Evolutionary conservation across 2,329 filamentous ascomycete species (phyloP), one percentile per base, ranked within the genome.

Genomic region (Dothiorella sarmentorum): DNA sequence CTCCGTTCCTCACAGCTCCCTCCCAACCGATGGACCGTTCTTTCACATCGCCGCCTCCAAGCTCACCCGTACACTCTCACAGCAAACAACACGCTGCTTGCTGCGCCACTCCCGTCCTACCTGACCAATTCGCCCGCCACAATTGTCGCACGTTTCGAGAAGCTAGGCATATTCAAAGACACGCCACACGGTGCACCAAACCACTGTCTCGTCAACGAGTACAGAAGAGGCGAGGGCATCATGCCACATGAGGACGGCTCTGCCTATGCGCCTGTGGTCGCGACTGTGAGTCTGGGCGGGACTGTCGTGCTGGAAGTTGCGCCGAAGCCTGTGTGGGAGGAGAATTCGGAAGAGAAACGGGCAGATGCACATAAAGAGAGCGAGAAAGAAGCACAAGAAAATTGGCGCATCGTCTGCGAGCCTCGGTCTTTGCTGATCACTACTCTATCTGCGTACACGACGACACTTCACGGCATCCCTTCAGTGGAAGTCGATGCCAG

Each of bases 211-310:
- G 85, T 97, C 65, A 99, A 99, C 69, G 92, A 97, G 72, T 99
- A 97, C 72, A 80, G 81, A 1, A 85, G 90, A 0, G 90, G 90
- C 2, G 84, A 96, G 62, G 93, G 93, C n/a, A 97, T 97, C 64
- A 96, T 97, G 90, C 87, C 92, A 45, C 93, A 97, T 72, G 94
- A 97, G 79, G 93, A 99, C 71, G 94, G 93, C 1, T 77, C 83
- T 7, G 90, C 93, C 9, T 99, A 99, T 70, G 83, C 89, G 69
- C 89, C 89, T 1, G 85, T 95, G 13, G 93, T 97, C 11, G 94
- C 91, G 63, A 97, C 94, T 1, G 87, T 97, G 62, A 96, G 90
- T 74, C 76, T 99, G 7, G 90, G 90, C 0, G 84, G 85, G 9
- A 84, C 84, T 47, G 78, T 96, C 7, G 90, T 93, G 60, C 78